These are phyloP conservation scores for Corynascus novoguineensis DNA, from an alignment of 495 filamentous ascomycete species.

Conservation along the genomic window DNA sequence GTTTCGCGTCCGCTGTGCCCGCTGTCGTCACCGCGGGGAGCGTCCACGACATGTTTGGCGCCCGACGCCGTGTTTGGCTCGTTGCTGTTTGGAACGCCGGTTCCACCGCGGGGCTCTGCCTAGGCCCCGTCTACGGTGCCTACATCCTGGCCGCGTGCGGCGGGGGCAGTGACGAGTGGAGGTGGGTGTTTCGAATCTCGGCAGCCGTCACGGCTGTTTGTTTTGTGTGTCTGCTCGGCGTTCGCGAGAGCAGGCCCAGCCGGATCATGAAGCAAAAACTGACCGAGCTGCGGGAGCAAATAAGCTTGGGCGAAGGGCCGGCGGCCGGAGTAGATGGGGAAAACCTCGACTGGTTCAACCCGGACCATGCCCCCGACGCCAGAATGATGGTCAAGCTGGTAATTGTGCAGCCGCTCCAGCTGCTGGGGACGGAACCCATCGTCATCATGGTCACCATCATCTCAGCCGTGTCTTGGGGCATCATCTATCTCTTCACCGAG, in stretches of 20 bases:
- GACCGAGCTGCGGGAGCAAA: neutral
- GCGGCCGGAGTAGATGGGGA: neutral
- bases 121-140: neutral
- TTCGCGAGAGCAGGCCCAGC: neutral
- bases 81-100: neutral
- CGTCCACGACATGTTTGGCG: conserved; percentile 1
- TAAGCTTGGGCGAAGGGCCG: too few relatives aligned
- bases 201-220: neutral
- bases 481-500: conserved; percentile 4
- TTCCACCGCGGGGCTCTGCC: neutral
- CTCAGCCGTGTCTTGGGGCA: neutral
- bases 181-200: neutral
- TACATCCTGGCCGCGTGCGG: neutral
- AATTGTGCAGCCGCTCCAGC: neutral
- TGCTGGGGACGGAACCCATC: neutral
- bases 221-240: neutral
- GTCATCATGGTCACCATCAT: conserved; percentile 1
- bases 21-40: neutral
- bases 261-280: neutral
- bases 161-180: neutral
- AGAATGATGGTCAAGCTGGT: neutral
- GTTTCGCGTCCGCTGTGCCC: neutral
- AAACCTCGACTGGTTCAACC: neutral
- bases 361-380: neutral
- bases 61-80: neutral